phyloP scores from a whole-genome alignment of 352 stramenopile genomes.

The Pythium rhizo-oryzae region DNA sequence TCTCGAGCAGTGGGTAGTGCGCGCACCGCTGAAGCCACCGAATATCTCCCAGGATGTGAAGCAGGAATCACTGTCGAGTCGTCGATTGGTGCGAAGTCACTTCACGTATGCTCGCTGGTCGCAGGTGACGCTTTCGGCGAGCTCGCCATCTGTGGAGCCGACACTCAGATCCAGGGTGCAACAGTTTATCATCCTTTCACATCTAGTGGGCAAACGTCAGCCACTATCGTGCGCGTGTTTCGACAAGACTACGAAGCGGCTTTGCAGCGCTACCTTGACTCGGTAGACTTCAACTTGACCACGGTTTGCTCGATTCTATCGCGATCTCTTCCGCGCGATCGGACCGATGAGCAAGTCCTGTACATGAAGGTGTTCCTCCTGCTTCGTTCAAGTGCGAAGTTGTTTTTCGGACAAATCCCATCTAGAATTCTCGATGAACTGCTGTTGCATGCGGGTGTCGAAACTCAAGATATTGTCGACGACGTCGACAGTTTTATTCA shows the following conservation, averaged over 20 bases:
- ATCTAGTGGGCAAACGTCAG: slow-evolving; percentile 11
- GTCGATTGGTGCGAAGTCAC: slow-evolving; percentile 7
- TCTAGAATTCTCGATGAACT: slow-evolving; percentile 33
- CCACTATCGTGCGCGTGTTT: slow-evolving; percentile 32
- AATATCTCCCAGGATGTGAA: slow-evolving; percentile 27
- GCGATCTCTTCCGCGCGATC: slow-evolving; percentile 40
- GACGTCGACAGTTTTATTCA: slow-evolving; percentile 41
- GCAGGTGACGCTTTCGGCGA: slow-evolving; percentile 46
- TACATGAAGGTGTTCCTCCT: slow-evolving; percentile 41
- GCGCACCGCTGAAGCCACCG: background rate
- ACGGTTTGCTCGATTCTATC: slow-evolving; percentile 31
- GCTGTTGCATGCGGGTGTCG: slow-evolving; percentile 37
- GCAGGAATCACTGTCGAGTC: background rate
- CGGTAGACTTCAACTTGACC: slow-evolving; percentile 32
- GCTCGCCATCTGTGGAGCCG: slow-evolving; percentile 14
- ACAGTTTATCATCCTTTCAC: slow-evolving; percentile 36
- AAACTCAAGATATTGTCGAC: slow-evolving; percentile 31
- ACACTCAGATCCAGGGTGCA: slow-evolving; percentile 29
- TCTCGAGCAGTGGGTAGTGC: background rate
- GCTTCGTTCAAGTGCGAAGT: slow-evolving; percentile 29
- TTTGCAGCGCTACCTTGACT: slow-evolving; percentile 30
- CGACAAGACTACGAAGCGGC: slow-evolving; percentile 34
- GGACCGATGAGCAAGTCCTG: slow-evolving; percentile 44
- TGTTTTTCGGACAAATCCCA: slow-evolving; percentile 50
- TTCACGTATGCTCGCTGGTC: slow-evolving; percentile 43